Percentiles rank a stretch among this genome's conserved stretches.
Conservation (phyloP, 768 basidiomycete genomes). For the Lanmaoa pseudosensibilis region DNA sequence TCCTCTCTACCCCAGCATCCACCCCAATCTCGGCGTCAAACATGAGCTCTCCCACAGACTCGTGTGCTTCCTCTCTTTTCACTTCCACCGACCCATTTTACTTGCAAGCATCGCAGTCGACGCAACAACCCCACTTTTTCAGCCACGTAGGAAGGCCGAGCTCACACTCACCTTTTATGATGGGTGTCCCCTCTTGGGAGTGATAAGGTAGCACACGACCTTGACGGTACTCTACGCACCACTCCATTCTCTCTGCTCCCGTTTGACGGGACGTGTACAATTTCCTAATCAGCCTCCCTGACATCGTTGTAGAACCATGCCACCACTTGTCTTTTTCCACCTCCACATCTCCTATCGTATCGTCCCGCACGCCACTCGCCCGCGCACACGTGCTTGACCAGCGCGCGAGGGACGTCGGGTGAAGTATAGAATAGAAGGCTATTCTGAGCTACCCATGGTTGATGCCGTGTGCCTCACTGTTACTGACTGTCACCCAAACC, state of each 20-base stretch:
- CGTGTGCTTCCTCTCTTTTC: conserved; percentile 35
- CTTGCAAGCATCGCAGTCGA: conserved; percentile 41
- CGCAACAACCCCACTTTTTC: conserved; percentile 38
- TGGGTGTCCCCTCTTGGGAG: conserved; percentile 30
- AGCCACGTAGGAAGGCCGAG: conserved; percentile 38
- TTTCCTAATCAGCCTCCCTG: conserved; percentile 5
- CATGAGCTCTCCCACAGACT: conserved; percentile 24
- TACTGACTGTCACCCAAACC: background rate
- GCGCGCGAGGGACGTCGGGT: background rate
- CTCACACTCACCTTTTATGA: conserved; percentile 42
- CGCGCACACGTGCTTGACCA: background rate
- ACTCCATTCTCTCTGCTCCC: conserved; percentile 1
- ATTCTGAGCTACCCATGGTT: background rate
- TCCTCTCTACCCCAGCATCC: conserved; percentile 25
- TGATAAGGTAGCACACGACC: background rate
- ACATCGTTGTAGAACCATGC: conserved; percentile 15
- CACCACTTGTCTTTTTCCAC: background rate
- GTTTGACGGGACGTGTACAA: conserved; percentile 7
- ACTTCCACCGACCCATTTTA: conserved; percentile 53
- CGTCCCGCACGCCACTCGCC: background rate
- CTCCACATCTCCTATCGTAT: conserved; percentile 5
- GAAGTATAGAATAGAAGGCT: conserved; percentile 16
- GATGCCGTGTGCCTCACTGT: background rate
- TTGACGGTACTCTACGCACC: background rate
- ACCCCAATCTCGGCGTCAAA: conserved; percentile 13